Conservation (phyloP, 169 alveolate species). For the Perkinsus olseni region DNA sequence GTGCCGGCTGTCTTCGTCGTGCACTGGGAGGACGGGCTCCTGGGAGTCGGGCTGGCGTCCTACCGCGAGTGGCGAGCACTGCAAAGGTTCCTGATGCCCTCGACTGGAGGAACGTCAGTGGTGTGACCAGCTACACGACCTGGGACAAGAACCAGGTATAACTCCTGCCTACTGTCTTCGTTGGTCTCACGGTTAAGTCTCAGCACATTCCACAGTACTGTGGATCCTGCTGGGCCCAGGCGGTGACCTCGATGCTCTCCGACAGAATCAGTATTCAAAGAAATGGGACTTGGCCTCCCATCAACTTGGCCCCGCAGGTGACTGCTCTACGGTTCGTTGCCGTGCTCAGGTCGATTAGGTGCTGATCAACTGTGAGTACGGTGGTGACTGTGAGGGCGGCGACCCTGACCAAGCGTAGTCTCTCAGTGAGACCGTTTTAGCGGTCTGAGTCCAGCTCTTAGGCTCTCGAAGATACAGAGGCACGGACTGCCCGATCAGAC, state of each 20-base stretch:
- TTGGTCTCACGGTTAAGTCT: too few relatives aligned
- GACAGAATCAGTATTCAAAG: slow-evolving; percentile 50
- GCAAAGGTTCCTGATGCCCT: not conserved
- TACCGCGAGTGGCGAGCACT: not conserved
- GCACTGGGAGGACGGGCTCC: too few relatives aligned
- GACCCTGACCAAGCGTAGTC: slow-evolving; percentile 49
- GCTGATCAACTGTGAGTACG: slow-evolving; percentile 53
- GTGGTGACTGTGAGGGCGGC: slow-evolving; percentile 62
- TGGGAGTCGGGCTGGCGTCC: not conserved
- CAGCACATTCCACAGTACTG: slow-evolving; percentile 53
- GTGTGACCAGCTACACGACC: not conserved
- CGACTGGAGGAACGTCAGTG: not conserved
- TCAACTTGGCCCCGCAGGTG: slow-evolving; percentile 36
- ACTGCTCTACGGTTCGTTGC: not conserved
- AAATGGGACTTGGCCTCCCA: slow-evolving; percentile 36
- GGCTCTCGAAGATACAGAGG: not conserved
- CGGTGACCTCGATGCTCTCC: slow-evolving; percentile 52
- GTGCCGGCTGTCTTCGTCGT: not conserved
- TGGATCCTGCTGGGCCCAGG: slow-evolving; percentile 66
- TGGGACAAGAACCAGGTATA: not conserved
- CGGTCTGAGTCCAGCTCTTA: not conserved
- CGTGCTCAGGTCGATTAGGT: not conserved
- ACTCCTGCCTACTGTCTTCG: not conserved
- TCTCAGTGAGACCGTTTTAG: slow-evolving; percentile 13
- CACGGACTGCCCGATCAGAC: slow-evolving; percentile 54